These are phyloP conservation scores for Dissophora ornata DNA, from an alignment of 192 early-diverging fungal genomes.

Conservation along the genomic window DNA sequence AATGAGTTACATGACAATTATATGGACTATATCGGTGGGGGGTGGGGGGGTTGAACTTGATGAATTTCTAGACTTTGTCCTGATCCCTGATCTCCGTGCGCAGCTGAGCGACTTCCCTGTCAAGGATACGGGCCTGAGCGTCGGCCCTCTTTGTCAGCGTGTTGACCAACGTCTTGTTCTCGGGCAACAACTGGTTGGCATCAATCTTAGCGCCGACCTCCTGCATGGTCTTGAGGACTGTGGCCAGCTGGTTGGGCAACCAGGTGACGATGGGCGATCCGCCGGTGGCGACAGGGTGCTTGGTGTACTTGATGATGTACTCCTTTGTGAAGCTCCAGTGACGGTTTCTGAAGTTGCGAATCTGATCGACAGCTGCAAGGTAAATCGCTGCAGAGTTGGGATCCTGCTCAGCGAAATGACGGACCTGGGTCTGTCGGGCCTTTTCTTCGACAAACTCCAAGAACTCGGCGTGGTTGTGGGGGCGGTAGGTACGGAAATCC, in stretches of 20 bases:
- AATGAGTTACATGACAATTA: no score
- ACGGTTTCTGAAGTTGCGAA: conserved; percentile 84
- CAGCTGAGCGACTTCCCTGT: conserved; percentile 71
- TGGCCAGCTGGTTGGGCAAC: conserved; percentile 77
- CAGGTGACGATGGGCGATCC: conserved; percentile 76
- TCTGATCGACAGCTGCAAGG: conserved; percentile 83
- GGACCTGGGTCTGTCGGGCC: conserved; percentile 62
- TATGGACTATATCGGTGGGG: no score
- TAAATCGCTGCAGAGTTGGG: conserved; percentile 72
- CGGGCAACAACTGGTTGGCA: conserved; percentile 62
- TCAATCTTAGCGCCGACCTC: conserved; percentile 68
- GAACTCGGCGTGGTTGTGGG: conserved; percentile 83
- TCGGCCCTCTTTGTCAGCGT: conserved; percentile 66
- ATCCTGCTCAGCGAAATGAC: conserved; percentile 70
- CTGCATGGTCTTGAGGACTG: conserved; percentile 71
- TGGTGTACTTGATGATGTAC: conserved; percentile 83
- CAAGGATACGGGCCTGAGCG: conserved; percentile 72
- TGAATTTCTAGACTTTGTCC: conserved; percentile 49
- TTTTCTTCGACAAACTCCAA: conserved; percentile 72
- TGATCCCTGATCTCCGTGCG: conserved; percentile 50
- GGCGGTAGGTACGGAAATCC: conserved; percentile 83
- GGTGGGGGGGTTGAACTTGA: no score
- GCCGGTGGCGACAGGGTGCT: conserved; percentile 80
- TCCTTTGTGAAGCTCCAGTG: conserved; percentile 93
- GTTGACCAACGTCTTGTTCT: conserved; percentile 71